A percentile compares a stretch with the other conserved stretches of the same genome.
Conservation (phyloP, 192 early-diverging fungal genomes). For the Coemansia sp. region DNA sequence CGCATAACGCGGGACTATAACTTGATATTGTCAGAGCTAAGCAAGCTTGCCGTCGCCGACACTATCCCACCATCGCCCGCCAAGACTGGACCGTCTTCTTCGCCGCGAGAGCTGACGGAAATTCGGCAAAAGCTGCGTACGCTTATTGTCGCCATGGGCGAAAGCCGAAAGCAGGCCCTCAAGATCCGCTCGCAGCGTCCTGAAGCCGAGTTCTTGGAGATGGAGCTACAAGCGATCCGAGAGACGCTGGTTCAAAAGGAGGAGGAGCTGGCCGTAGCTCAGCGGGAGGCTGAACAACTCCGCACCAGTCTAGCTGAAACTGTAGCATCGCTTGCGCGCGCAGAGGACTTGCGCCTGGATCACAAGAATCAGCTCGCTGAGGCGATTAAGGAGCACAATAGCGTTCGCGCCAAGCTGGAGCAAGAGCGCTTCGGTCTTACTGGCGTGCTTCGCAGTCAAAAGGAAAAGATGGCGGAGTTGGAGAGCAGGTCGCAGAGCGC, state of each 20-base stretch:
- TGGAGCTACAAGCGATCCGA: conserved; percentile 44
- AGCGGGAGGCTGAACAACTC: conserved; percentile 37
- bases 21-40: conserved; percentile 25
- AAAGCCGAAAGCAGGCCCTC: conserved; percentile 34
- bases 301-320: conserved; percentile 11
- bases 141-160: conserved; percentile 39
- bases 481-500: conserved; percentile 1
- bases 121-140: conserved; percentile 45
- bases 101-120: conserved; percentile 38
- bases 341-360: conserved; percentile 5
- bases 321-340: neutral
- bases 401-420: conserved; percentile 9
- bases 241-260: conserved; percentile 43
- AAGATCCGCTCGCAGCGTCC: conserved; percentile 51
- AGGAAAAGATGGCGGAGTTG: neutral
- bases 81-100: conserved; percentile 1
- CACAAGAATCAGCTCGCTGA: conserved; percentile 12
- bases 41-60: conserved; percentile 37
- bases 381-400: neutral
- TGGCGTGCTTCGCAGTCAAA: neutral
- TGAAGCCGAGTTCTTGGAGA: conserved; percentile 49
- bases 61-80: conserved; percentile 40
- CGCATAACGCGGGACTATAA: conserved; percentile 38
- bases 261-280: conserved; percentile 27
- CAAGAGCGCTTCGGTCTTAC: conserved; percentile 2